These are phyloP conservation scores for Thymus quinquecostatus DNA, from an alignment of 257 asterid genomes.

Conservation along the genomic window DNA sequence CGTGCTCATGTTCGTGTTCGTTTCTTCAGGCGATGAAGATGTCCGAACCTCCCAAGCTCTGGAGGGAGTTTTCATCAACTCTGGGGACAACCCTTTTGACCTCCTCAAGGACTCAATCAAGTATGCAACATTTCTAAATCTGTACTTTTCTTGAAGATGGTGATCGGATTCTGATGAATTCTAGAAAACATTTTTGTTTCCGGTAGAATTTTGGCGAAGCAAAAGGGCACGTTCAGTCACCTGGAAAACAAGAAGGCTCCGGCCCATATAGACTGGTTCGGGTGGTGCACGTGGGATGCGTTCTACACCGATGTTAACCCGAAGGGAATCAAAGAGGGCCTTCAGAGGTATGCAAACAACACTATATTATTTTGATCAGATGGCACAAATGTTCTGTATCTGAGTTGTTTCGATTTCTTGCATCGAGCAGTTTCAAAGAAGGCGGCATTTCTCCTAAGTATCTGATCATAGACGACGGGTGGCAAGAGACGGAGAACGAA, in stretches of 20 bases:
- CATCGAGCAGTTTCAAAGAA: conserved; percentile 47
- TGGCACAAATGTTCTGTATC: neutral
- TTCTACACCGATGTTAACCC: conserved; percentile 50
- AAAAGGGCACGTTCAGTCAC: conserved; percentile 54
- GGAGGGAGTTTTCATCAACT: conserved; percentile 50
- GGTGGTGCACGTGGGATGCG: conserved; percentile 71
- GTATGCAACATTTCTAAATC: conserved; percentile 33
- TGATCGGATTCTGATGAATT: conserved; percentile 22
- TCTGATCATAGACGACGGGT: conserved; percentile 81
- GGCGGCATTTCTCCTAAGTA: conserved; percentile 63
- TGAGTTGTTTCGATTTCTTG: neutral
- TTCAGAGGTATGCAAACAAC: conserved; percentile 41
- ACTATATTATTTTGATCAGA: neutral
- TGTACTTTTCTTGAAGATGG: neutral
- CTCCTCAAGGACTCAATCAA: conserved; percentile 59
- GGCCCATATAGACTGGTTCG: conserved; percentile 56
- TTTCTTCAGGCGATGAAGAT: conserved; percentile 45
- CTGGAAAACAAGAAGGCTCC: conserved; percentile 59
- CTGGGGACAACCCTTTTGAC: conserved; percentile 62
- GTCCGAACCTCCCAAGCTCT: conserved; percentile 44
- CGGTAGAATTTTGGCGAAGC: conserved; percentile 45
- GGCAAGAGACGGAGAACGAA: conserved; percentile 71
- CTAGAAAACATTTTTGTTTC: conserved; percentile 18
- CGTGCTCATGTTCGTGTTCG: neutral
- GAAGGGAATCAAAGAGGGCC: conserved; percentile 58